Evolutionary conservation across 176 grass and related monocot genomes (phyloP), one percentile per base, ranked within the genome.

Genomic region (Zea luxurians): DNA sequence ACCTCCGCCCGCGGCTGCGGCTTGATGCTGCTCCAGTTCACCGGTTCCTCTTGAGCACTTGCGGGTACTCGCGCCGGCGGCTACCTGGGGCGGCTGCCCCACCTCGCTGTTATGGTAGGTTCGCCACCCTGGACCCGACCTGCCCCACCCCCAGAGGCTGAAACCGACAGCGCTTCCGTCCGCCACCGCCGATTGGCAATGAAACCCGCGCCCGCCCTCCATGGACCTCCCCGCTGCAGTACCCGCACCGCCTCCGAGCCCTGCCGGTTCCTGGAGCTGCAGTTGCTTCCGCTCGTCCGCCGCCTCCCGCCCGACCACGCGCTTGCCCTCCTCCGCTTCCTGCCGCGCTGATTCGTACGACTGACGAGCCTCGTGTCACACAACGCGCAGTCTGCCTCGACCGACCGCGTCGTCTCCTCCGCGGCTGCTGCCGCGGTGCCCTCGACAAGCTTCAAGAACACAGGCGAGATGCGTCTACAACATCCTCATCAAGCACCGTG

Each of bases 151-250:
- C 40, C 36, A 4, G 13, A 27, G 46, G 18, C 55, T 17, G 54
- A 35, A 36, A 63, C 58, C 43, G 27, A 37, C 75, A 15, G 4
- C 74, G 41, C 13, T 9, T 37, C 68, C 90, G 17, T 67, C 38
- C 61, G 34, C 4, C 36, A 20, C 78, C 18, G 45, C 15, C 59
- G 13, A 40, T 54, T 48, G 68, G 5, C 50, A 46, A 83, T 80
- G 78, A 59, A 75, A 40, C 17, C 61, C 59, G 17, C 54, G 34
- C 1, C 68, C 27, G 37, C 78, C 7, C 62, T 90, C 34, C 91
- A 77, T 93, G 94, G 91, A 93, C 91, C 62, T 91, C 91, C 17
- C 94, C 91, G 1, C 91, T 93, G 53, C 94, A 90, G 36, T 90
- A 90, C 63, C 86, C 84, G n/a, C n/a, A n/a, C n/a, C 18, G 43